Conservation (phyloP, 495 filamentous ascomycete genomes). For the Daldinia childiae region DNA sequence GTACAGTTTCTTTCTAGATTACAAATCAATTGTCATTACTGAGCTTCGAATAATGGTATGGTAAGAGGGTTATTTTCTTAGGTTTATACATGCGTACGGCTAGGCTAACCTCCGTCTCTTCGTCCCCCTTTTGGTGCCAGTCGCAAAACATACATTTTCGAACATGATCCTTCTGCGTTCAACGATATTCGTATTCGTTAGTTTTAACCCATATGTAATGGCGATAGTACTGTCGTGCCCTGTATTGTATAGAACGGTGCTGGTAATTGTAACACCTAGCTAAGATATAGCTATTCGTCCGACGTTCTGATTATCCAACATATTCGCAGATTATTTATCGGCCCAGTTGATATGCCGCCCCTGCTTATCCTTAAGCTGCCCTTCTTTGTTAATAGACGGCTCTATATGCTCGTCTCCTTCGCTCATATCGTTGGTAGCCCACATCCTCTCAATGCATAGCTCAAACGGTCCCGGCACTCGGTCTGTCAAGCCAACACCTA, state of each 20-base stretch:
- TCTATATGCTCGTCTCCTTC: slow-evolving; percentile 52
- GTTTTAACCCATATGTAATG: not conserved
- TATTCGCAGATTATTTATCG: slow-evolving; percentile 39
- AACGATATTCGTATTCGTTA: not conserved
- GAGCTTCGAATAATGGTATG: not conserved
- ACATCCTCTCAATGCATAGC: slow-evolving; percentile 82
- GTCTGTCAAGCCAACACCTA: slow-evolving; percentile 91
- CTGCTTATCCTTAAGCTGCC: slow-evolving; percentile 58
- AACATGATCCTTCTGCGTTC: not conserved
- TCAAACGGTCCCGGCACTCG: slow-evolving; percentile 87
- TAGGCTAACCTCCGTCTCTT: not conserved
- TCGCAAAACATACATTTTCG: not conserved
- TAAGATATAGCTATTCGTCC: not conserved
- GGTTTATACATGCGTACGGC: slow-evolving; percentile 5
- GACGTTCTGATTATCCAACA: not conserved
- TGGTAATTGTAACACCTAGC: not conserved
- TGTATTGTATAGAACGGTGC: not conserved
- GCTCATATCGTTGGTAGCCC: slow-evolving; percentile 72
- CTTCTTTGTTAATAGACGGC: slow-evolving; percentile 35
- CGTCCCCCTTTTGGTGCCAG: not conserved
- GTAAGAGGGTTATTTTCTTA: not conserved
- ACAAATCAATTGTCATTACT: not conserved
- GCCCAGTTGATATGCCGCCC: slow-evolving; percentile 58
- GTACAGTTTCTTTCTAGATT: not conserved
- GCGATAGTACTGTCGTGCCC: not conserved